These are phyloP conservation scores for Cupressus sempervirens DNA, from an alignment of 75 land plant species.

Conservation along the genomic window DNA sequence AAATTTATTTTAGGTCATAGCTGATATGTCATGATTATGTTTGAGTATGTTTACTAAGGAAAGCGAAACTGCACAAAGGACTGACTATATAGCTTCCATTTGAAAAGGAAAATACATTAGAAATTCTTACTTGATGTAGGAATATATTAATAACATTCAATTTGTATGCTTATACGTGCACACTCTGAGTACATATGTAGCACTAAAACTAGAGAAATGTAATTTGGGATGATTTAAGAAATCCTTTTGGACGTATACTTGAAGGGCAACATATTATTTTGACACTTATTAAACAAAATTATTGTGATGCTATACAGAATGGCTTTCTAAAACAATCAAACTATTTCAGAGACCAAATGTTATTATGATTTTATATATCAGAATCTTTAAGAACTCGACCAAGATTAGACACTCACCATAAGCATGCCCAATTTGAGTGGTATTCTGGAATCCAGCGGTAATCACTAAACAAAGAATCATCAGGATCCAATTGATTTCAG, in stretches of 20 bases:
- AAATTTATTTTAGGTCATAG: too few relatives aligned
- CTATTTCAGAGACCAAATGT: neutral
- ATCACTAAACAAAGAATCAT: slow-evolving; percentile 72
- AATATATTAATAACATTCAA: too few relatives aligned
- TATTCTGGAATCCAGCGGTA: slow-evolving; percentile 71
- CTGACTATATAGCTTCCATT: too few relatives aligned
- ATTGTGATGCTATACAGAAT: neutral
- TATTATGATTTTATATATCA: neutral
- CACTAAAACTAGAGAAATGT: too few relatives aligned
- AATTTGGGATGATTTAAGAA: too few relatives aligned
- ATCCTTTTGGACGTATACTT: neutral
- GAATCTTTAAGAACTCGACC: neutral
- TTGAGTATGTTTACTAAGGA: too few relatives aligned
- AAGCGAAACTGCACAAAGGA: too few relatives aligned
- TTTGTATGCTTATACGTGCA: too few relatives aligned
- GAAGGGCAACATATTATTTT: neutral
- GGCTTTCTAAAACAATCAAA: neutral
- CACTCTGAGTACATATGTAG: too few relatives aligned
- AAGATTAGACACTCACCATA: slow-evolving; percentile 52
- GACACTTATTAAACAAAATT: neutral
- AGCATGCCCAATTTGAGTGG: slow-evolving; percentile 83
- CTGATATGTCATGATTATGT: too few relatives aligned
- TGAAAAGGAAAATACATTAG: too few relatives aligned
- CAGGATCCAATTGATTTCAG: slow-evolving; percentile 86
- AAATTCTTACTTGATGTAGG: too few relatives aligned